Evolutionary conservation across 129 eudicot genomes (phyloP).

Genomic region (Flaveria brownii): DNA sequence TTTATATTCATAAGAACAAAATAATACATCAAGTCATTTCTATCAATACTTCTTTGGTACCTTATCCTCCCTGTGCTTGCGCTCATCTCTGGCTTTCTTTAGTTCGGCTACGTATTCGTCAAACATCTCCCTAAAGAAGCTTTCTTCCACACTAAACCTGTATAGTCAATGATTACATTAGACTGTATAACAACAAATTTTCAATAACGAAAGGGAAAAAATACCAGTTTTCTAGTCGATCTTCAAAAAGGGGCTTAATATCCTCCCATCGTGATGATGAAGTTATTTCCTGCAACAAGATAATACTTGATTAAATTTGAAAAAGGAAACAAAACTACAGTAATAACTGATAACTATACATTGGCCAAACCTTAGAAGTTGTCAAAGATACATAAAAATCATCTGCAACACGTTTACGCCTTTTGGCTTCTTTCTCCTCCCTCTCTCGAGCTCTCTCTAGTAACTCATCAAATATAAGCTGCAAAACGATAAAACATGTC

Average conservation of each 20-base stretch:
- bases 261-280: conserved; percentile 90
- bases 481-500: conserved; percentile 21
- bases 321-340: neutral
- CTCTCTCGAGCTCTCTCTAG: conserved; percentile 66
- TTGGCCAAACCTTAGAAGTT: conserved; percentile 59
- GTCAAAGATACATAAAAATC: conserved; percentile 58
- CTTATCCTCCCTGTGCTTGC: conserved; percentile 87
- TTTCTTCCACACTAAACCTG: conserved; percentile 73
- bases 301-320: neutral
- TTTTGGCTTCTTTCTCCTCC: conserved; percentile 93
- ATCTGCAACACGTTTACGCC: conserved; percentile 80
- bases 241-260: conserved; percentile 55
- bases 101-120: conserved; percentile 58
- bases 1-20: neutral
- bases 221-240: conserved; percentile 53
- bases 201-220: neutral
- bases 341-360: conserved; percentile 5
- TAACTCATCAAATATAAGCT: conserved; percentile 83
- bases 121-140: conserved; percentile 55
- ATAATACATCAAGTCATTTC: neutral
- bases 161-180: conserved; percentile 22
- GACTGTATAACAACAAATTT: neutral
- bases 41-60: conserved; percentile 30
- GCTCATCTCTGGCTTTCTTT: conserved; percentile 77
- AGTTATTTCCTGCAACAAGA: conserved; percentile 64